Percentiles rank a stretch among this genome's conserved stretches.
These are phyloP conservation scores for Fermentozyma sake DNA, from an alignment of 1,139 yeast species.

Conservation along the genomic window DNA sequence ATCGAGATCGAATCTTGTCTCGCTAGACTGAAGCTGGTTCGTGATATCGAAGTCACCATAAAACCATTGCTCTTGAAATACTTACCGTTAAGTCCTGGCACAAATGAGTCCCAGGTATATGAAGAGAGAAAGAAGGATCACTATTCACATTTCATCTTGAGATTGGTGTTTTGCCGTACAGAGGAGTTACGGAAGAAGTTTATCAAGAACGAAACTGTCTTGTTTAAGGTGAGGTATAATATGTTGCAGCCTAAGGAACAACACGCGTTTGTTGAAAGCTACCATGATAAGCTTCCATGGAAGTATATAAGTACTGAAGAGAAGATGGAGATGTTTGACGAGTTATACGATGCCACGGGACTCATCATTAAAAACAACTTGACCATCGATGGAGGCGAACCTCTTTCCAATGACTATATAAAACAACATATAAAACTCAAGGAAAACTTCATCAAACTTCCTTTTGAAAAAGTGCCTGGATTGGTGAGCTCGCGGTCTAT, in stretches of 20 bases:
- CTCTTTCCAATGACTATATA: conserved; percentile 39
- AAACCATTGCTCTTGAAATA: conserved; percentile 61
- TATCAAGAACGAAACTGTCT: conserved; percentile 64
- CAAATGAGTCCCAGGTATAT: conserved; percentile 26
- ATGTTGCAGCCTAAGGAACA: conserved; percentile 68
- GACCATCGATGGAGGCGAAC: conserved; percentile 22
- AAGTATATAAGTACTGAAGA: conserved; percentile 64
- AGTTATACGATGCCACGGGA: conserved; percentile 52
- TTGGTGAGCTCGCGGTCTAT: conserved; percentile 69
- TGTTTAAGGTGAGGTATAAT: conserved; percentile 72
- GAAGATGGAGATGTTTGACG: conserved; percentile 43
- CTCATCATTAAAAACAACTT: conserved; percentile 29
- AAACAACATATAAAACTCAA: conserved; percentile 37
- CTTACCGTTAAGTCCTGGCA: conserved; percentile 55
- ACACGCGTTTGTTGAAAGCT: conserved; percentile 54
- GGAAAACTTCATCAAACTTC: conserved; percentile 73
- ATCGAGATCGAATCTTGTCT: conserved; percentile 78
- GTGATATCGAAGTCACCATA: conserved; percentile 62
- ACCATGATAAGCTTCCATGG: conserved; percentile 62
- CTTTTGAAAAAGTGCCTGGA: conserved; percentile 80
- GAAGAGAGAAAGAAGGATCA: conserved; percentile 81
- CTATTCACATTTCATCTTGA: conserved; percentile 81
- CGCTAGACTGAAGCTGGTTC: conserved; percentile 58
- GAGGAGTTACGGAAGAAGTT: conserved; percentile 81
- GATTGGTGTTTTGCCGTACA: conserved; percentile 88